Evolutionary conservation across 768 basidiomycete genomes (phyloP), one percentile per base, ranked within the genome.

Genomic region (Rickenella mellea): DNA sequence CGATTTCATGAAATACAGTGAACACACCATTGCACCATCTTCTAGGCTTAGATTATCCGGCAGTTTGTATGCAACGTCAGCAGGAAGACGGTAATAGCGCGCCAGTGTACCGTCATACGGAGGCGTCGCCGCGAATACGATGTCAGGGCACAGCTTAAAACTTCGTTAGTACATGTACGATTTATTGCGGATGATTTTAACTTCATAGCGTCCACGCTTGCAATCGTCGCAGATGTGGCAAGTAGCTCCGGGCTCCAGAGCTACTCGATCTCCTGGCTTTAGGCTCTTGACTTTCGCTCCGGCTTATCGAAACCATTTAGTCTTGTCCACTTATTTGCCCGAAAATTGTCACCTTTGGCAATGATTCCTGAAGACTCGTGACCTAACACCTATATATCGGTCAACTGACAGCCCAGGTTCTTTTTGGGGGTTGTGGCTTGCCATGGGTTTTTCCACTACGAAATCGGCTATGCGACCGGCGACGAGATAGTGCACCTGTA

Each of bases 111-210:
- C 93, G 54, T 94, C 85, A 55, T 83, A 77, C 1, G 94, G 94
- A 41, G 93, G 94, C 11, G 93, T 94, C 2, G 93, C 92, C 14
- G 92, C 91, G 52, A 93, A 93, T 39, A 75, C 67, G 58, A 94
- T 83, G 42, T 90, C 71, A 1, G 84, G 74, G 63, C 92, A 94
- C 44, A 94, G 74, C 87, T 89, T 48, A 5, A 41, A 32, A 26
- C 30, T 36, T 39, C 24, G 26, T 28, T 39, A 7, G 15, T 32
- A 8, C 24, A 30, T 32, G 28, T 22, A 31, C 15, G 48, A 45
- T 38, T 26, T 8, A 19, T 27, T 19, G 21, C 42, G 24, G 41
- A 40, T 41, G 44, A 40, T 20, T 30, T 66, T 42, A 47, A 87
- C 87, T 62, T 93, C 75, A 60, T 96, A 93, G 37, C 73, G 72